These are phyloP conservation scores for Amauroascus verrucosus DNA, from an alignment of 2,329 filamentous ascomycete genomes.

Conservation along the genomic window DNA sequence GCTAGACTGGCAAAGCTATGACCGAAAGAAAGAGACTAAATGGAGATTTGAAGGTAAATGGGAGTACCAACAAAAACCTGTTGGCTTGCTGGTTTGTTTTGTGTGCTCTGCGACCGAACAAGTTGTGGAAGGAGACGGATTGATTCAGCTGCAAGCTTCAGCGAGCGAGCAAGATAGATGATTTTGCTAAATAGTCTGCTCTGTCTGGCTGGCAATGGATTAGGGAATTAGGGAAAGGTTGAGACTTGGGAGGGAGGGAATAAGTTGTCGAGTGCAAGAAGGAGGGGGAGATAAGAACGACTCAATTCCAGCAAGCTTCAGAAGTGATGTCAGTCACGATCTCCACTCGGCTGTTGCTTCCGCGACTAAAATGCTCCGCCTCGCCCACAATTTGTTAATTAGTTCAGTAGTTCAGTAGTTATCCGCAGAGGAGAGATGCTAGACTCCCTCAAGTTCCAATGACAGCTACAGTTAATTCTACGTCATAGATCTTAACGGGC, in stretches of 20 bases:
- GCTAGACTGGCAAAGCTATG: not conserved
- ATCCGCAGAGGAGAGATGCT: not conserved
- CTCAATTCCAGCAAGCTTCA: conserved; percentile 9
- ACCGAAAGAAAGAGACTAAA: not conserved
- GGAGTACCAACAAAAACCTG: not conserved
- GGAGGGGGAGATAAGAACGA: not conserved
- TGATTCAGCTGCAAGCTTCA: not conserved
- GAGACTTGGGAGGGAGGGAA: too few species aligned
- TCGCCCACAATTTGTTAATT: not conserved
- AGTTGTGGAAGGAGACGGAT: not conserved
- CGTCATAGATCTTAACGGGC: not conserved
- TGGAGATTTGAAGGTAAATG: not conserved
- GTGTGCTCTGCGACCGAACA: not conserved
- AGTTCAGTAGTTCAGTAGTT: too few species aligned
- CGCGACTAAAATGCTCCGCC: not conserved
- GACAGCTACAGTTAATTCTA: too few species aligned
- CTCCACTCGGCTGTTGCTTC: not conserved
- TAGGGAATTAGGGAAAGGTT: not conserved
- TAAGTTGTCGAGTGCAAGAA: not conserved
- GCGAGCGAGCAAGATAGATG: conserved; percentile 9
- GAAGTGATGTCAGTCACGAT: conserved; percentile 10
- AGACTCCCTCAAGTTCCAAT: not conserved
- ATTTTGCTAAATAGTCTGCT: conserved; percentile 2
- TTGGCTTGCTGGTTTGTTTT: not conserved
- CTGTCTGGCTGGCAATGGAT: not conserved